phyloP scores from a whole-genome alignment of 2,329 filamentous ascomycete genomes.

The Penicillium brasilianum region DNA sequence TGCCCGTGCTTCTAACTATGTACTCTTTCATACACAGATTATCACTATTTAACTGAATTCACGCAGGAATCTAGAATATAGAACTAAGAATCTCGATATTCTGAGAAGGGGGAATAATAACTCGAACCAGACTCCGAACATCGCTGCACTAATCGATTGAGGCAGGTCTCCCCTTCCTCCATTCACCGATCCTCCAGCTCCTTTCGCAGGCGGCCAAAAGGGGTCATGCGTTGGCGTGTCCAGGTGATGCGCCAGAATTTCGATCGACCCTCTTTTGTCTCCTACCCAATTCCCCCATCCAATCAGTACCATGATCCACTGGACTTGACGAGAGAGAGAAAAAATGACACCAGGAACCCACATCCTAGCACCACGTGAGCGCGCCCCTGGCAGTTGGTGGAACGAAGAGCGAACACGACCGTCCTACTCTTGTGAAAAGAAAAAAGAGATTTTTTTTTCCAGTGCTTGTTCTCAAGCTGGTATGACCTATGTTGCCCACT shows the following conservation, averaged over 20 bases:
- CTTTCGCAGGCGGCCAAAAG: not conserved
- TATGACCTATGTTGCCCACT: not conserved
- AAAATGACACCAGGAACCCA: constrained; percentile 16
- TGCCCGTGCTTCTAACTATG: not conserved
- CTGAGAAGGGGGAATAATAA: no score
- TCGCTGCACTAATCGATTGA: constrained; percentile 2
- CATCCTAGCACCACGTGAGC: constrained; percentile 24
- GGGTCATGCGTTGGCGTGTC: constrained; percentile 11
- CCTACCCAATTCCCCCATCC: not conserved
- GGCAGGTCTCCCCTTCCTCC: constrained; percentile 2
- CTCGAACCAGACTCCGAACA: not conserved
- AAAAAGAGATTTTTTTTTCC: not conserved
- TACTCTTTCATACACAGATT: no score
- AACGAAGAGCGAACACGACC: constrained; percentile 1
- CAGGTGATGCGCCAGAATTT: constrained; percentile 14
- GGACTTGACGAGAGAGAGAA: constrained; percentile 11
- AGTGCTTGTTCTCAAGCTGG: no score
- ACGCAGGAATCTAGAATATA: no score
- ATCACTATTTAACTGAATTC: no score
- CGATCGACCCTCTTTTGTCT: not conserved
- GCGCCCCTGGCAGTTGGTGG: constrained; percentile 26
- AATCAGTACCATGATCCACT: not conserved
- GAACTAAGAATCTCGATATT: not conserved
- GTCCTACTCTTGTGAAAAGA: not conserved
- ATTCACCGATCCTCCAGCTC: not conserved